These are phyloP conservation scores for Phytophthora agathidicida DNA, from an alignment of 352 stramenopile species.

Conservation along the genomic window DNA sequence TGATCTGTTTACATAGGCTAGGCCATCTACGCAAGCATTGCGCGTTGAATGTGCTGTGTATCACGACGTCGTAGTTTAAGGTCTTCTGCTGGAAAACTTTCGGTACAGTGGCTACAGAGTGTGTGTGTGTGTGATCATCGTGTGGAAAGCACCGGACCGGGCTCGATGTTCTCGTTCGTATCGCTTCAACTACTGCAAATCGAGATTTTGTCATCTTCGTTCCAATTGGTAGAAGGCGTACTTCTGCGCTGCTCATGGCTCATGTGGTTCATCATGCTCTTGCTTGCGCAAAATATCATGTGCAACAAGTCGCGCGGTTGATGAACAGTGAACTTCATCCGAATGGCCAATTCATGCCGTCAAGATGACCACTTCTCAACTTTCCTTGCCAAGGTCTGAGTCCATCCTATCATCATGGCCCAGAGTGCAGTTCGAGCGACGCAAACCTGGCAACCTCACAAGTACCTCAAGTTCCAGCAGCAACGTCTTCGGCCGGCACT, in stretches of 20 bases:
- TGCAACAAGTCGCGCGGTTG: slow-evolving; percentile 1
- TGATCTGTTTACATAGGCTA: slow-evolving; percentile 10
- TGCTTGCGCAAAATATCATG: too few relatives aligned
- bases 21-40: slow-evolving; percentile 18
- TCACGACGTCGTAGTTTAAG: too few relatives aligned
- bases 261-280: too few relatives aligned
- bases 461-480: slow-evolving; percentile 71
- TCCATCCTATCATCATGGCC: slow-evolving; percentile 10
- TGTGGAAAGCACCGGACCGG: too few relatives aligned
- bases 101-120: too few relatives aligned
- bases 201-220: too few relatives aligned
- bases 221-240: not conserved
- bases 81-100: too few relatives aligned
- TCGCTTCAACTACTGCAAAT: too few relatives aligned
- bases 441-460: slow-evolving; percentile 56
- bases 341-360: not conserved
- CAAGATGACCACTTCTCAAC: not conserved
- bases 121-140: too few relatives aligned
- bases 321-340: slow-evolving; percentile 2
- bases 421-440: slow-evolving; percentile 25
- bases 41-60: slow-evolving; percentile 13
- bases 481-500: slow-evolving; percentile 64
- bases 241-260: too few relatives aligned
- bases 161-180: too few relatives aligned
- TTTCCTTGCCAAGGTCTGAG: too few relatives aligned